Conservation (phyloP, 805 yeast species). For the Metschnikowia baotianmanensis region DNA sequence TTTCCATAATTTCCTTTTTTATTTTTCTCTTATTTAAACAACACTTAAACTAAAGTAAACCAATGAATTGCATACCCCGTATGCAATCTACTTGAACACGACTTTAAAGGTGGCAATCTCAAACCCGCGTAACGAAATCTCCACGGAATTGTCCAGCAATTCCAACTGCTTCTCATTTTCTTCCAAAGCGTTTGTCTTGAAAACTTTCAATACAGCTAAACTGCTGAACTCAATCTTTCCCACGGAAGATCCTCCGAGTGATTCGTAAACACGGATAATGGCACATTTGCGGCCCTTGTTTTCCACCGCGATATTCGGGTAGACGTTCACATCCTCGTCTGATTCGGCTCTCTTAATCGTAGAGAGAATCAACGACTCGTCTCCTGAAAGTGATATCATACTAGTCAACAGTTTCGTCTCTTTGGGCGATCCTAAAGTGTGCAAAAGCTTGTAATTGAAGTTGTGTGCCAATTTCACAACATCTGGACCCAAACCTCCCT, state of each 20-base stretch:
- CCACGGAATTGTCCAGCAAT: slow-evolving; percentile 33
- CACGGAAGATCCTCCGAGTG: slow-evolving; percentile 74
- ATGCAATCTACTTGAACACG: slow-evolving; percentile 26
- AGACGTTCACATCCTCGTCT: slow-evolving; percentile 56
- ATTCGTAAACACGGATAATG: slow-evolving; percentile 77
- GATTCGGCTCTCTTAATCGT: slow-evolving; percentile 87
- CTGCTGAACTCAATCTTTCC: slow-evolving; percentile 48
- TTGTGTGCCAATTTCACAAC: slow-evolving; percentile 76
- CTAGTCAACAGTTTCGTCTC: slow-evolving; percentile 11
- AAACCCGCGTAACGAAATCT: slow-evolving; percentile 62
- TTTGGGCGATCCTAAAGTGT: slow-evolving; percentile 14
- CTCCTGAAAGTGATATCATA: slow-evolving; percentile 41
- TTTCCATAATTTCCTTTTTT: too few relatives aligned
- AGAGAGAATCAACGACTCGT: slow-evolving; percentile 62
- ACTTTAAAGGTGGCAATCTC: slow-evolving; percentile 70
- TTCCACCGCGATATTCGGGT: slow-evolving; percentile 45
- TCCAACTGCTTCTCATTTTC: slow-evolving; percentile 44
- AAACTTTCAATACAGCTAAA: slow-evolving; percentile 46
- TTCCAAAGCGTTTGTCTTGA: slow-evolving; percentile 60
- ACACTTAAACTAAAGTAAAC: too few relatives aligned
- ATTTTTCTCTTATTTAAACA: neutral
- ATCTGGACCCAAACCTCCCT: slow-evolving; percentile 58
- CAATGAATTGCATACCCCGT: neutral
- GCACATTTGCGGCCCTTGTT: slow-evolving; percentile 43
- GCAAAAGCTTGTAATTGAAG: slow-evolving; percentile 59